phyloP scores from a whole-genome alignment of 441 rosid species.

The Corymbia citriodora region DNA sequence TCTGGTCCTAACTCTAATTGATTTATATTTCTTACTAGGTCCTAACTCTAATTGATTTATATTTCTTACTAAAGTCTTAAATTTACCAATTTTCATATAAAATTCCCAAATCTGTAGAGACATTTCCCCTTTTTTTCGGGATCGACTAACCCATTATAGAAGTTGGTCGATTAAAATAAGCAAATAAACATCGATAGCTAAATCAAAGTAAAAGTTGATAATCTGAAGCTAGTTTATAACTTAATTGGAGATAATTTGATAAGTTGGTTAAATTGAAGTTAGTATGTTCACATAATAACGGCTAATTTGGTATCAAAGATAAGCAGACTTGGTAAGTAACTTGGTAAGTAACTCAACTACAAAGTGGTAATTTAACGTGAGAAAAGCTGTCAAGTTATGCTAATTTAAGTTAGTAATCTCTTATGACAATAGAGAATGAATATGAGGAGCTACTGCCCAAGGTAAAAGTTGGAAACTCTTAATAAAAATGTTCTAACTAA shows the following conservation, averaged over 20 bases:
- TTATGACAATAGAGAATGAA: background rate
- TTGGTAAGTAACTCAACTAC: background rate
- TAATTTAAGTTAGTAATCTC: background rate
- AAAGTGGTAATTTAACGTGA: background rate
- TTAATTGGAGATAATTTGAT: background rate
- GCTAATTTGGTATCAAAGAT: background rate
- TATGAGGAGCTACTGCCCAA: background rate
- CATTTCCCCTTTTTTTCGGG: background rate
- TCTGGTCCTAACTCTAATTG: background rate
- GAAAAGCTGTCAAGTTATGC: background rate
- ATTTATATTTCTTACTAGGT: background rate
- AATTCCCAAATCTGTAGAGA: background rate
- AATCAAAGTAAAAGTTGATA: background rate
- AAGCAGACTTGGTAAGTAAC: background rate
- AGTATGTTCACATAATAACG: background rate
- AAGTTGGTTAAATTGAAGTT: background rate
- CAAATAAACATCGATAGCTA: background rate
- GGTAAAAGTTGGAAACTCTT: too few species aligned
- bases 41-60: background rate
- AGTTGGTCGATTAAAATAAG: background rate
- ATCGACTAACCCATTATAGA: background rate
- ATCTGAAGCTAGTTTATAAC: background rate
- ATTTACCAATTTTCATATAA: background rate
- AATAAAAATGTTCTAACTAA: too few species aligned
- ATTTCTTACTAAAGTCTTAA: background rate